phyloP scores from a whole-genome alignment of 805 yeast genomes.

The Ogataea henricii region DNA sequence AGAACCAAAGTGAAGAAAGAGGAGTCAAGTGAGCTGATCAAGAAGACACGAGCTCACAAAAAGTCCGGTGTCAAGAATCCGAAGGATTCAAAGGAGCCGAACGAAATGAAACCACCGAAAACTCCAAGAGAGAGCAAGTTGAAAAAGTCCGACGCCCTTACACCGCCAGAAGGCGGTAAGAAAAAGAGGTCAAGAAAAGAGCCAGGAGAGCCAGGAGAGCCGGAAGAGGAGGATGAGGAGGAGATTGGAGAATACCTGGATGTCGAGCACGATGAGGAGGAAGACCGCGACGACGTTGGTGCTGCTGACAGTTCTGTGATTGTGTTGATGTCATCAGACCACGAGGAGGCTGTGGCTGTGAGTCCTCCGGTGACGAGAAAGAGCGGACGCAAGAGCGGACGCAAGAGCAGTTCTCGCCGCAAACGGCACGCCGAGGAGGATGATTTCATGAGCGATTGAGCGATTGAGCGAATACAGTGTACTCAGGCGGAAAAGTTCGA shows the following conservation, averaged over 20 bases:
- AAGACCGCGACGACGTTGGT: too few relatives aligned
- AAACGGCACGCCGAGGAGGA: constrained; percentile 7
- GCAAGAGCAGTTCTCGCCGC: background rate
- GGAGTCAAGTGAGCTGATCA: background rate
- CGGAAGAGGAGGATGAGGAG: constrained; percentile 6
- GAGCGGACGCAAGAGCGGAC: background rate
- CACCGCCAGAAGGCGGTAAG: background rate
- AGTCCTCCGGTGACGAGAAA: too few relatives aligned
- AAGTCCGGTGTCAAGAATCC: too few relatives aligned
- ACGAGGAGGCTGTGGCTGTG: constrained; percentile 8
- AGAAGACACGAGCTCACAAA: background rate
- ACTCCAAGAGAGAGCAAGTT: background rate
- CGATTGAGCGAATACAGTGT: background rate
- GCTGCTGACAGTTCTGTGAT: constrained; percentile 21
- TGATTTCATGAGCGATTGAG: constrained; percentile 17
- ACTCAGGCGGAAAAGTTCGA: background rate
- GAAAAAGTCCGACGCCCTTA: background rate
- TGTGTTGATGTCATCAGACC: constrained; percentile 17
- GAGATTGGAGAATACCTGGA: too few relatives aligned
- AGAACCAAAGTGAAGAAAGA: constrained; percentile 4
- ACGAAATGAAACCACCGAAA: background rate
- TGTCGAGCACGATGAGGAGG: constrained; percentile 4
- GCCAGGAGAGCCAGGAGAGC: background rate
- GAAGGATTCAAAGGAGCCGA: background rate
- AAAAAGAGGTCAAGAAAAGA: background rate